Evolutionary conservation across 2,329 filamentous ascomycete genomes (phyloP).

Genomic region (Sordariomycetes sp.): DNA sequence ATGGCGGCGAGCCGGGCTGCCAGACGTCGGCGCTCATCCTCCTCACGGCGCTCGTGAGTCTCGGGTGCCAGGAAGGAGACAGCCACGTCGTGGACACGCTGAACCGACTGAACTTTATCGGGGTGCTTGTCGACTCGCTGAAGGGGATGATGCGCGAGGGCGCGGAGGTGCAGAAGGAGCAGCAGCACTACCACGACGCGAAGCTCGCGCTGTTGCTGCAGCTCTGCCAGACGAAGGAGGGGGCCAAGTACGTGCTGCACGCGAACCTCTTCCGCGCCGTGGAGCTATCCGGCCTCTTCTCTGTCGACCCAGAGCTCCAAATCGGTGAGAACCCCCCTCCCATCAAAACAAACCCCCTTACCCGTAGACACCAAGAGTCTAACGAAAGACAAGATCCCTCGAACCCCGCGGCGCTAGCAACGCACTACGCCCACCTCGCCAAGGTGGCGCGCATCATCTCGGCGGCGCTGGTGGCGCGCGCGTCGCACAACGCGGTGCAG

Average conservation of each 20-base stretch:
- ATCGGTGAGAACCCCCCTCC: slow-evolving; percentile 26
- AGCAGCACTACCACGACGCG: slow-evolving; percentile 50
- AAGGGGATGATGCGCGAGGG: slow-evolving; percentile 63
- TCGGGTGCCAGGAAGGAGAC: slow-evolving; percentile 63
- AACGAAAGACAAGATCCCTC: slow-evolving; percentile 41
- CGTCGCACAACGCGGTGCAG: slow-evolving; percentile 71
- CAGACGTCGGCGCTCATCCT: slow-evolving; percentile 79
- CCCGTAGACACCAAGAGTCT: not conserved
- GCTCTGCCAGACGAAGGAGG: slow-evolving; percentile 72
- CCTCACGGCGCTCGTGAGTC: slow-evolving; percentile 64
- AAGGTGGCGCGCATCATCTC: slow-evolving; percentile 73
- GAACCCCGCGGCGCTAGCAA: slow-evolving; percentile 59
- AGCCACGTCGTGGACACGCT: slow-evolving; percentile 69
- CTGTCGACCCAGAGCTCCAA: slow-evolving; percentile 85
- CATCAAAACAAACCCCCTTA: slow-evolving; percentile 2
- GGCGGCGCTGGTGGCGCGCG: slow-evolving; percentile 70
- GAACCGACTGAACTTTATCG: slow-evolving; percentile 80
- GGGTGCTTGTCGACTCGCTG: slow-evolving; percentile 80
- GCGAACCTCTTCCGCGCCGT: slow-evolving; percentile 78
- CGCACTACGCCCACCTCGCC: slow-evolving; percentile 76
- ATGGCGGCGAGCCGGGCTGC: slow-evolving; percentile 69
- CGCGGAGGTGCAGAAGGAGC: slow-evolving; percentile 18
- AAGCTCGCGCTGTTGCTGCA: slow-evolving; percentile 75
- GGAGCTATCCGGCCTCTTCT: slow-evolving; percentile 74
- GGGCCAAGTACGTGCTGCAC: slow-evolving; percentile 78